Base-by-base conservation (phyloP, 2,329 filamentous ascomycete genomes). In the Pyricularia sp. region DNA sequence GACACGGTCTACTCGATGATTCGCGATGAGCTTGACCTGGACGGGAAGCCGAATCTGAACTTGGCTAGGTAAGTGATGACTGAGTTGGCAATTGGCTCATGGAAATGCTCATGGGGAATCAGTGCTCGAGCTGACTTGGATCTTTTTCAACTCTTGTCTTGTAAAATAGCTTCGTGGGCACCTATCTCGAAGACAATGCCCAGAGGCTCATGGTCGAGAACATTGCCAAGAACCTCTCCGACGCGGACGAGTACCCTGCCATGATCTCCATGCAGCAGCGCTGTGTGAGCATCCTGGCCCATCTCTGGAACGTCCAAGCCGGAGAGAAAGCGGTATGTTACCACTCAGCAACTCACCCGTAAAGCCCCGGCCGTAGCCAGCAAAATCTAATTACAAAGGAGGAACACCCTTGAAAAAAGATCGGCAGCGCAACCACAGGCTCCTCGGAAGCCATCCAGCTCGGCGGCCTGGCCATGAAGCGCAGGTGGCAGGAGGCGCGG, bases 361-460 rank as follows among this genome's bases (percentile, higher is more conserved):
- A 23, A 11, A 26, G 6, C 11, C 14, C 10, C 12, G 17, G 14
- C 0, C 5, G 10, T 55, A 3, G 14, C 2, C 65, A 14, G 25
- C 12, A 28, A 30, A 59, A 59, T 64, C 61, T 26, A 55, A 28
- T 64, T 9, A 64, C 28, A 11, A 64, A 64, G 7, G 12, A 28
- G 12, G 23, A 17, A 26, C 10, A 12, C 31, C 31, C 10, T 12
- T 33, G 31, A 26, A 26, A 17, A 64, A 26, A 26, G 66, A 68
- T 92, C 68, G 90, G 90, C 2, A 86, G 88, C 0, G 89, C 89
- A 3, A 92, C 89, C 0, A 91, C 90, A 0, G 90, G 90, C 0
- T 91, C 88, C 0, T 90, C 86, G 12, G 90, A 92, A 76, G 90
- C 88, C 0, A 90, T 92, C 69, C 88, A 90, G 74, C 82, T 92